A percentile compares a stretch with the other conserved stretches of the same genome.
phyloP scores from a whole-genome alignment of 176 grass and related monocot genomes.

The Secale cereale region DNA sequence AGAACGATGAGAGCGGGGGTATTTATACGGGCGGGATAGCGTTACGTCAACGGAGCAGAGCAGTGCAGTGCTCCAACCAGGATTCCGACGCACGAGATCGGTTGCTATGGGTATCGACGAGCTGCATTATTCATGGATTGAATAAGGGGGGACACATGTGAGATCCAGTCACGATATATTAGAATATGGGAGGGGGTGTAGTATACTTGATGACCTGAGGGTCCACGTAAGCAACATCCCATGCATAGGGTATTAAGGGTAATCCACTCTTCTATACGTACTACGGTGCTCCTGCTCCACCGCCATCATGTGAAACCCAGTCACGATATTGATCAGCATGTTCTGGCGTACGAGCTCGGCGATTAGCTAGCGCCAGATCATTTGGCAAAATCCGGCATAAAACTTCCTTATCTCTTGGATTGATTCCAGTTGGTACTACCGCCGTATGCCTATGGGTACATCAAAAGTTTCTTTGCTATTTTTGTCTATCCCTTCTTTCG shows the following conservation, averaged over 20 bases:
- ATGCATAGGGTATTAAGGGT: background rate
- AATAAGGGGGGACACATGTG: background rate
- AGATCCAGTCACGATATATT: background rate
- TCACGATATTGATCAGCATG: background rate
- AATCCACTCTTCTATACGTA: background rate
- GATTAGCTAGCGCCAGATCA: background rate
- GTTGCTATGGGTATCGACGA: background rate
- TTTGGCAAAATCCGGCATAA: background rate
- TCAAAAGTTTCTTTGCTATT: background rate
- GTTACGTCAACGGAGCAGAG: background rate
- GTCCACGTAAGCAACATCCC: background rate
- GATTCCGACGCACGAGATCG: background rate
- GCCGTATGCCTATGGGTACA: background rate
- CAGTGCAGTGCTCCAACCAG: background rate
- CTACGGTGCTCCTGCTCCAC: background rate
- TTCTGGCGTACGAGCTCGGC: background rate
- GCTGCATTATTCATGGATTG: background rate
- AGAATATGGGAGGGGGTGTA: background rate
- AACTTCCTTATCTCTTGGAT: background rate
- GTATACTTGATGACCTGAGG: background rate
- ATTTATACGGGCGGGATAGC: constrained; percentile 6
- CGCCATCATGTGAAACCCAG: background rate
- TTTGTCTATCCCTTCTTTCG: background rate
- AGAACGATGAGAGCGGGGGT: background rate
- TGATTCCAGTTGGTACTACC: background rate